Percentiles rank a stretch among this genome's conserved stretches.
phyloP scores from a whole-genome alignment of 331 rosid genomes.

The Quercus lobata region DNA sequence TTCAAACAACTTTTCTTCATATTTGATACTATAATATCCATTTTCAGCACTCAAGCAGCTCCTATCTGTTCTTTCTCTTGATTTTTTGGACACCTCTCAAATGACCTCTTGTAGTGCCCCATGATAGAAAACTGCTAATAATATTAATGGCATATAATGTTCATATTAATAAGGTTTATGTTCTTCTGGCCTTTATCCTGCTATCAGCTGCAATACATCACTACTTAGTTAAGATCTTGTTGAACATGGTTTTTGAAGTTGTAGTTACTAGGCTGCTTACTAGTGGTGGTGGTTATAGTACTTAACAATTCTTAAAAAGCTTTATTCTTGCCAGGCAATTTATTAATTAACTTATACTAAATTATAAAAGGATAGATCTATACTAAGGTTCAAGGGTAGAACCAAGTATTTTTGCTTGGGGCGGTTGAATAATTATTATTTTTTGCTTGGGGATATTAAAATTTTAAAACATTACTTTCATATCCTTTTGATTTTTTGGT shows the following conservation, averaged over 20 bases:
- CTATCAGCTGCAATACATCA: background rate
- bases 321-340: background rate
- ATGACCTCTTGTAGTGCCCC: background rate
- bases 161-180: background rate
- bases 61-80: background rate
- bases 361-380: background rate
- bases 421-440: too few relatives aligned
- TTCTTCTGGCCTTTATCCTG: background rate
- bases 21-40: background rate
- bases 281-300: background rate
- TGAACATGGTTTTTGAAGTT: background rate
- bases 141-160: background rate
- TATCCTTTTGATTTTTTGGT: too few relatives aligned
- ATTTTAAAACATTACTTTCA: too few relatives aligned
- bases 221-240: background rate
- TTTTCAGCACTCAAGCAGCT: background rate
- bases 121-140: background rate
- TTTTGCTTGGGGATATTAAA: too few relatives aligned
- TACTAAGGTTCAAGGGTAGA: too few relatives aligned
- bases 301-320: background rate
- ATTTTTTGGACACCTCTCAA: background rate
- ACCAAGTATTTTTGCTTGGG: too few relatives aligned
- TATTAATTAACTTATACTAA: background rate
- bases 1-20: conserved; percentile 7
- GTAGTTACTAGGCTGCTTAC: background rate